Evolutionary conservation across 768 basidiomycete genomes (phyloP).

Genomic region (Lentinula boryana): DNA sequence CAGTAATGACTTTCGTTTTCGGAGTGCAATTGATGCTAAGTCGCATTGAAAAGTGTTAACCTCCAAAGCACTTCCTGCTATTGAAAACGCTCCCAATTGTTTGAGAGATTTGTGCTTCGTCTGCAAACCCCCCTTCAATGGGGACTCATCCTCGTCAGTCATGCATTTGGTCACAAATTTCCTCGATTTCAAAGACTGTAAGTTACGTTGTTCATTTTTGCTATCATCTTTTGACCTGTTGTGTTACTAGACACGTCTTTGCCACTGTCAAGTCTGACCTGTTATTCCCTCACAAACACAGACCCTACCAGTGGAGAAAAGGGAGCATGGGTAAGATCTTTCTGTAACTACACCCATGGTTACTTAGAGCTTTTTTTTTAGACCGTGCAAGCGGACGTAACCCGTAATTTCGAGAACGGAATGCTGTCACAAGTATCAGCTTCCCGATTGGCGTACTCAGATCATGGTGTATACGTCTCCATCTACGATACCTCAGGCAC

Average conservation of each 20-base stretch:
- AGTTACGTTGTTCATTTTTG: conserved; percentile 13
- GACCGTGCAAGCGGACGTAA: background rate
- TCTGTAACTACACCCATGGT: background rate
- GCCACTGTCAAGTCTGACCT: conserved; percentile 31
- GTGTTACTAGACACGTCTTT: conserved; percentile 24
- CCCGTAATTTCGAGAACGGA: background rate
- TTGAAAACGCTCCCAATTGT: conserved; percentile 29
- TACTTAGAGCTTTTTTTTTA: background rate
- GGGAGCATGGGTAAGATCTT: conserved; percentile 32
- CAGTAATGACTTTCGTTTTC: conserved; percentile 13
- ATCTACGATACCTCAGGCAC: conserved; percentile 42
- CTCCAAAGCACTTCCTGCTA: conserved; percentile 32
- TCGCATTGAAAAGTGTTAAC: background rate
- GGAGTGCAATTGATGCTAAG: background rate
- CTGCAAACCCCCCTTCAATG: conserved; percentile 23
- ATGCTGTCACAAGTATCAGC: background rate
- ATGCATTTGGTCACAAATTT: conserved; percentile 47
- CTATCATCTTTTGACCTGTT: background rate
- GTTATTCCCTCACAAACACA: conserved; percentile 24
- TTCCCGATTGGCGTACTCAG: background rate
- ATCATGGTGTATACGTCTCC: conserved; percentile 35
- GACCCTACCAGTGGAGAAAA: conserved; percentile 11
- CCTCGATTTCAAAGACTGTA: conserved; percentile 62
- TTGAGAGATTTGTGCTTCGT: conserved; percentile 45
- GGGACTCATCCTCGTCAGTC: conserved; percentile 14